Conservation (phyloP, 2,329 filamentous ascomycete species). For the Capronia americana region DNA sequence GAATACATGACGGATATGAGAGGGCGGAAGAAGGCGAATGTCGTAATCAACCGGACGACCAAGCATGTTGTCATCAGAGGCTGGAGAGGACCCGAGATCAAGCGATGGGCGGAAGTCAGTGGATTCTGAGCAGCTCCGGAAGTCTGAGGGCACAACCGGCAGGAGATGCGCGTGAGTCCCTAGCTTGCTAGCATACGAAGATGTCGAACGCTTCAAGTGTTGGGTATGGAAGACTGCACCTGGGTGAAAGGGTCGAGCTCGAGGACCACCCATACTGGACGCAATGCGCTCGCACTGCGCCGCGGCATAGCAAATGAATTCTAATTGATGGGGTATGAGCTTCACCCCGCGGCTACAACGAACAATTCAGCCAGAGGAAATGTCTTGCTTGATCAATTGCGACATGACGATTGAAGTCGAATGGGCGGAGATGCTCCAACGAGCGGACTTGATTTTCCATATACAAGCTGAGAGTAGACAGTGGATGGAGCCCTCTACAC, state of each 20-base stretch:
- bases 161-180: neutral
- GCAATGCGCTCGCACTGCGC: neutral
- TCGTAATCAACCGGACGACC: slow-evolving; percentile 66
- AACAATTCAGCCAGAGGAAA: neutral
- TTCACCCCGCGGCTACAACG: neutral
- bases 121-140: slow-evolving; percentile 40
- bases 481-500: neutral
- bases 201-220: neutral
- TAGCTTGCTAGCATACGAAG: neutral
- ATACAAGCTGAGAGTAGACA: neutral
- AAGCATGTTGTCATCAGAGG: slow-evolving; percentile 79
- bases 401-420: neutral
- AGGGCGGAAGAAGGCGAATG: slow-evolving; percentile 45
- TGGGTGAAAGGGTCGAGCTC: no score
- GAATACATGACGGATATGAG: slow-evolving; percentile 49
- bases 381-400: neutral
- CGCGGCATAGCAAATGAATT: neutral
- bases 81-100: slow-evolving; percentile 43
- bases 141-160: neutral
- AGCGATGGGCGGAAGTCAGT: slow-evolving; percentile 39
- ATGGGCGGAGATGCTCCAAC: neutral
- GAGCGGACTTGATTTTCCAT: neutral
- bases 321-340: neutral
- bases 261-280: neutral
- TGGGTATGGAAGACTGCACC: neutral